Evolutionary conservation across 148 eudicot species (phyloP).

Genomic region (Vaccinium vitisidaea): DNA sequence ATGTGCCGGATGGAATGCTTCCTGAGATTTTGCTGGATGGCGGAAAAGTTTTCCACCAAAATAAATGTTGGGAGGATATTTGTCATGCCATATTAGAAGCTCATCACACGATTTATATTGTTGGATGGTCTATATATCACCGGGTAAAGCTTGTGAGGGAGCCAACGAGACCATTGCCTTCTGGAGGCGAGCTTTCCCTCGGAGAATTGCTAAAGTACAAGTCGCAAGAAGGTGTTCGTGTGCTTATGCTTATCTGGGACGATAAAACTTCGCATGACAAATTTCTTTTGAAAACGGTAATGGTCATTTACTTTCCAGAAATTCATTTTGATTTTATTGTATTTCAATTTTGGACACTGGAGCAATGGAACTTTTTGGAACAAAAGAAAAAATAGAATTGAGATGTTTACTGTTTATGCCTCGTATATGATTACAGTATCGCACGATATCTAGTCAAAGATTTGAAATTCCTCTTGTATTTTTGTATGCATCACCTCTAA

Average conservation of each 20-base stretch:
- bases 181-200: constrained; percentile 33
- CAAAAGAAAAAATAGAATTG: background rate
- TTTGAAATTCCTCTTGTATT: background rate
- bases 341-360: background rate
- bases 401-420: background rate
- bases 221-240: constrained; percentile 39
- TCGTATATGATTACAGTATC: background rate
- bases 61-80: constrained; percentile 41
- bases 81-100: constrained; percentile 39
- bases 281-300: constrained; percentile 37
- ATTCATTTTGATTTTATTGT: background rate
- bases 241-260: constrained; percentile 36
- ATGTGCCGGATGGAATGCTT: constrained; percentile 24
- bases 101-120: constrained; percentile 32
- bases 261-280: constrained; percentile 38
- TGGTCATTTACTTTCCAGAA: background rate
- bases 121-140: constrained; percentile 39
- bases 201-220: constrained; percentile 38
- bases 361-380: background rate
- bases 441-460: background rate
- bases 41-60: constrained; percentile 26
- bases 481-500: constrained; percentile 7
- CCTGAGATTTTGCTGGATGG: constrained; percentile 30
- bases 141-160: constrained; percentile 36
- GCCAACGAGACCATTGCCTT: constrained; percentile 30